These are phyloP conservation scores for Aspergillus taichungensis DNA, from an alignment of 495 filamentous ascomycete genomes.

Conservation along the genomic window DNA sequence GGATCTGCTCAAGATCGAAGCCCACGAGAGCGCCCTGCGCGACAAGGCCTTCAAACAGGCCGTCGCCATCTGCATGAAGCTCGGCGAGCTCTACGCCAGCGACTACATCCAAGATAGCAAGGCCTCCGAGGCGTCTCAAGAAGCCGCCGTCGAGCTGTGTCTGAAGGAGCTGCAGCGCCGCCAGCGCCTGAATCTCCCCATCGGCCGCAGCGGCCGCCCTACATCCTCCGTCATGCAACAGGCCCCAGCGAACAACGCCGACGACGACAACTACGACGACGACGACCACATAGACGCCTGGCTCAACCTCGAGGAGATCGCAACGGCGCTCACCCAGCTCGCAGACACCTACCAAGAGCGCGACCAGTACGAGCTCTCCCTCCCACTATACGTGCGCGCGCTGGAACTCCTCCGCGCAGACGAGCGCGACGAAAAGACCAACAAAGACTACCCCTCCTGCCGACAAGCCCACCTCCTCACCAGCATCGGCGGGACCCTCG, in stretches of 20 bases:
- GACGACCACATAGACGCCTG: conserved; percentile 57
- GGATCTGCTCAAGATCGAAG: conserved; percentile 11
- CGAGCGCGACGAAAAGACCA: conserved; percentile 21
- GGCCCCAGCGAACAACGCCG: too few relatives aligned
- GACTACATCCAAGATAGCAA: conserved; percentile 43
- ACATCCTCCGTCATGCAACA: too few relatives aligned
- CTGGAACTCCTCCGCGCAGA: conserved; percentile 44
- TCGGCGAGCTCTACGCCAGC: conserved; percentile 64
- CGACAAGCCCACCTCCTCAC: conserved; percentile 58
- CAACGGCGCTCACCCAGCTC: conserved; percentile 60
- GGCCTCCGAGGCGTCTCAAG: conserved; percentile 59
- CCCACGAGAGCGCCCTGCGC: conserved; percentile 49
- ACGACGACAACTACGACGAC: neutral
- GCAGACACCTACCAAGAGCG: conserved; percentile 61
- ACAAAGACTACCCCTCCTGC: conserved; percentile 38
- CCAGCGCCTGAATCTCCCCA: conserved; percentile 47
- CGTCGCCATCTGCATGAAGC: conserved; percentile 66
- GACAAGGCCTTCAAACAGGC: conserved; percentile 63
- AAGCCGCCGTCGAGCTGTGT: conserved; percentile 75
- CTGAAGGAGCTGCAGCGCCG: conserved; percentile 64
- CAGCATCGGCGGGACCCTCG: conserved; percentile 27
- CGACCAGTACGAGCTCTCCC: conserved; percentile 64
- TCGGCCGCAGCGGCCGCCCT: conserved; percentile 9
- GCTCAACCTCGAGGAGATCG: conserved; percentile 64
- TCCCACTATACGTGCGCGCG: conserved; percentile 83